phyloP scores from a whole-genome alignment of 1,139 yeast species.

The Blastobotrys malaysiensis region DNA sequence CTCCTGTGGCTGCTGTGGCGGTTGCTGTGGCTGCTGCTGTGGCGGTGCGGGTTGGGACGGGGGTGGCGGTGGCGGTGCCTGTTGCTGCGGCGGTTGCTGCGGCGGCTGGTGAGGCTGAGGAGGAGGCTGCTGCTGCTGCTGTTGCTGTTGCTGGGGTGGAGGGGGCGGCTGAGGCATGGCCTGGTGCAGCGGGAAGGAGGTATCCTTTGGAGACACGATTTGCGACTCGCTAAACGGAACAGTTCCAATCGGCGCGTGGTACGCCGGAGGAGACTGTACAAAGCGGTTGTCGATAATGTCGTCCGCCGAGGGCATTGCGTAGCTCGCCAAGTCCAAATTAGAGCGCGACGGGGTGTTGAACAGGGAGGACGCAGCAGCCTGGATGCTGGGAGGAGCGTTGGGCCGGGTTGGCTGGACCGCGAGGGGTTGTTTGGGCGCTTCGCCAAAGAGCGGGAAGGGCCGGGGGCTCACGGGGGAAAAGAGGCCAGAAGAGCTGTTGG shows the following conservation, averaged over 20 bases:
- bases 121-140: constrained; percentile 6
- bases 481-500: neutral
- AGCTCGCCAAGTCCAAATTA: neutral
- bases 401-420: constrained; percentile 7
- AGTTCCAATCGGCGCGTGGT: neutral
- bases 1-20: constrained; percentile 3
- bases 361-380: constrained; percentile 2
- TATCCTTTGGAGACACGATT: neutral
- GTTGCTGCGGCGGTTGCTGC: constrained; percentile 4
- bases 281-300: neutral
- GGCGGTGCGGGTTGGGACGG: neutral
- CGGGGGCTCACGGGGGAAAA: neutral
- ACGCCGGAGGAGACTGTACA: neutral
- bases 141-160: constrained; percentile 9
- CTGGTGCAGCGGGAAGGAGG: constrained; percentile 4
- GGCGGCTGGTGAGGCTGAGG: constrained; percentile 4
- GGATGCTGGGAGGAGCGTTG: constrained; percentile 1
- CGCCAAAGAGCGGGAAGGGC: neutral
- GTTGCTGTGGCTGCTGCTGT: constrained; percentile 9
- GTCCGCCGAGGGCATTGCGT: neutral
- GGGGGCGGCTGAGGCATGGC: constrained; percentile 5
- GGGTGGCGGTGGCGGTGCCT: constrained; percentile 3
- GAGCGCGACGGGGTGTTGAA: constrained; percentile 1
- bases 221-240: neutral
- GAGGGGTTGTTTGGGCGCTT: neutral